Evolutionary conservation across 2,329 filamentous ascomycete species (phyloP), one percentile per base, ranked within the genome.

Genomic region (Epicoccum nigrum): DNA sequence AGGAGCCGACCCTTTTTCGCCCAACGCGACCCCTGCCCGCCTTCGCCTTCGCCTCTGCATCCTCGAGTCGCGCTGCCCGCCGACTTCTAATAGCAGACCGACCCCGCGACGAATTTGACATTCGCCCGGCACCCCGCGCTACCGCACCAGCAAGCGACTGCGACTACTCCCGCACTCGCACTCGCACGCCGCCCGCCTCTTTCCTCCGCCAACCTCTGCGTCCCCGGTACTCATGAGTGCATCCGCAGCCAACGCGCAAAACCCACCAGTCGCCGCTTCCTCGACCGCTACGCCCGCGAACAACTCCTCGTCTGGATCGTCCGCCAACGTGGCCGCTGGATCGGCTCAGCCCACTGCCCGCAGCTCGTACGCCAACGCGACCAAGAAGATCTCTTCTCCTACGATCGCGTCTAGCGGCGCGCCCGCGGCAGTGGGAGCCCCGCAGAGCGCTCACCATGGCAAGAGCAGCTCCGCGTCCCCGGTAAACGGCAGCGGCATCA

Each of bases 401-500:
- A 67, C 74, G 68, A 79, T 79, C 74, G 77, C 78, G 71, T 74
- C 75, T 53, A 79, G 79, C 73, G 76, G 73, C 62, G 75, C 76
- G 71, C 75, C 80, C 68, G 76, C 78, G 74, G 77, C 78, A 75
- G 77, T 80, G 76, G 78, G 80, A 73, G 78, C 77, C 68, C 74
- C 78, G 67, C 80, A 76, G 83, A 84, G 69, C 75, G 66, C 63
- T 81, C 71, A 74, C 51, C 70, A 74, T 74, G 72, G 67, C 47
- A 74, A 74, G 65, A 68, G 64, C 58, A 59, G 64, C 15, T 73
- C 71, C 27, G 83, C 85, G 68, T 86, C 90, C 80, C 85, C 89
- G 74, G 84, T 95, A 83, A 96, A 96, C 83, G 90, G 90, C 83
- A 89, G 88, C 77, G 27, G 27, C 38, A 87, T 87, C 74, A 82